Evolutionary conservation across 1,284 basidiomycete species (phyloP).

Genomic region (Kwoniella shivajii): DNA sequence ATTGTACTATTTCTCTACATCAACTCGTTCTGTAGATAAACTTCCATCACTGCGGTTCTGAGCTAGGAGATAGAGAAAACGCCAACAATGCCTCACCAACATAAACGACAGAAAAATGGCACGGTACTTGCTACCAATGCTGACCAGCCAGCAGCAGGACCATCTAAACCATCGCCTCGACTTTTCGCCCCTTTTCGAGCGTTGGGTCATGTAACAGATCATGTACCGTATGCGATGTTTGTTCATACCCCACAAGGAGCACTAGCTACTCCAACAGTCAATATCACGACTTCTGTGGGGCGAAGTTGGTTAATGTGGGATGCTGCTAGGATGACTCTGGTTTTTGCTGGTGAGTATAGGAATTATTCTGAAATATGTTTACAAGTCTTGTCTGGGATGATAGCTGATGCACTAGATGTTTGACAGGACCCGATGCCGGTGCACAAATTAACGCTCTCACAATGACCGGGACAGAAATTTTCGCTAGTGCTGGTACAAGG

Average conservation of each 20-base stretch:
- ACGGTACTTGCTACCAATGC: background rate
- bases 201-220: conserved; percentile 87
- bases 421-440: conserved; percentile 73
- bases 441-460: conserved; percentile 73
- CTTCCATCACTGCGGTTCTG: too few relatives aligned
- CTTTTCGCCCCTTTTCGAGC: conserved; percentile 95
- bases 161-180: conserved; percentile 25
- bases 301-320: conserved; percentile 96
- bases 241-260: conserved; percentile 84
- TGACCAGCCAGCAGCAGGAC: conserved; percentile 23
- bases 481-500: conserved; percentile 71
- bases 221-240: conserved; percentile 86
- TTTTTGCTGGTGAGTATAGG: conserved; percentile 80
- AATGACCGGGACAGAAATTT: conserved; percentile 84
- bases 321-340: conserved; percentile 83
- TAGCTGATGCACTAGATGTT: conserved; percentile 2
- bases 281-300: conserved; percentile 86
- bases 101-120: conserved; percentile 18
- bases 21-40: too few relatives aligned
- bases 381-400: too few relatives aligned
- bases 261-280: conserved; percentile 74
- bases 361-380: background rate
- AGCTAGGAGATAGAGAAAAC: background rate
- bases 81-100: conserved; percentile 4
- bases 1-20: too few relatives aligned